Evolutionary conservation across 345 rosid genomes (phyloP), one percentile per base, ranked within the genome.

Genomic region (Lumnitzera littorea): DNA sequence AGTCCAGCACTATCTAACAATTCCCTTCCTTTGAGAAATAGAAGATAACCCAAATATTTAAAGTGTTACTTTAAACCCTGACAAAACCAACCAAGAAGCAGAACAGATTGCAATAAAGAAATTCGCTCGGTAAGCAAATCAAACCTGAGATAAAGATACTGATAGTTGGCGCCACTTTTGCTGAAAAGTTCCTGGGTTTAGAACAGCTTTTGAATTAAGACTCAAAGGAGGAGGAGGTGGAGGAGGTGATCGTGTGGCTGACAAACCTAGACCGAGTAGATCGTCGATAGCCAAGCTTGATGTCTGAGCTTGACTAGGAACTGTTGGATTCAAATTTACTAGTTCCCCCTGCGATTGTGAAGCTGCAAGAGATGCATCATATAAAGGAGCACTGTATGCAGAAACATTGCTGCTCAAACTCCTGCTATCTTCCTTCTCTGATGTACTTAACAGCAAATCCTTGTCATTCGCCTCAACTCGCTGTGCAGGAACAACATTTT

Each of bases 131-230:
- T 54, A 43, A 12, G 13, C 24, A 47, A 59, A 58, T 59, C 55
- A 62, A 54, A 92, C 98, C 94, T 89, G 84, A 56, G 91, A 74
- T 60, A 78, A 52, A 58, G 96, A 70, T 61, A 84, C 56, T 15
- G 96, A 83, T 51, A 92, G 73, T 59, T 92, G 96, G 68, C 90
- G 96, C 96, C 96, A 92, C 70, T 89, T 89, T 67, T 85, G 88
- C 76, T 89, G 96, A 70, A 92, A 89, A 62, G 85, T 76, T 76
- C 81, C 77, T 60, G 96, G 96, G 62, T 88, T 91, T 16, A 90
- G 76, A 64, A 72, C 76, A 76, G 95, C 96, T 81, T 79, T 79
- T 47, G 96, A 53, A 74, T 84, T 84, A 41, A 94, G 99, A 73
- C 85, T 90, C 82, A 90, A 67, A 53, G 81, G 62, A 72, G 85